Evolutionary conservation across 352 stramenopile species (phyloP).

Genomic region (Phytophthora pinifolia): DNA sequence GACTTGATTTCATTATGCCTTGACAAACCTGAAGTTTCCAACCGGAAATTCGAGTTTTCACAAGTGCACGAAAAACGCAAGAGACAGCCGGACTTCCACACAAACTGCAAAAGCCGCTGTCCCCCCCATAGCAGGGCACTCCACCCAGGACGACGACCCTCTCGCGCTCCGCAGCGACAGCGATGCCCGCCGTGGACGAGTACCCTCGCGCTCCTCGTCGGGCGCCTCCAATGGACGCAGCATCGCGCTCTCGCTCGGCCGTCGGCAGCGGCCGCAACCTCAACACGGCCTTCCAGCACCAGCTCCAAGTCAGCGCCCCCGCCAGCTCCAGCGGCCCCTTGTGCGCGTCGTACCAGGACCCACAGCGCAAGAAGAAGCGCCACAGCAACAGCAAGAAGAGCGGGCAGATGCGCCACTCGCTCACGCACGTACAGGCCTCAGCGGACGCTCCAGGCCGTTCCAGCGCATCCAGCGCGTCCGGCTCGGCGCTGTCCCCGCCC

Average conservation of each 20-base stretch:
- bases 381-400: constrained; percentile 38
- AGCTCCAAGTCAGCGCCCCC: constrained; percentile 22
- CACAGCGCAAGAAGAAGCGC: constrained; percentile 28
- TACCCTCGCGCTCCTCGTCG: constrained; percentile 13
- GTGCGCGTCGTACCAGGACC: constrained; percentile 44
- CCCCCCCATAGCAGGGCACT: constrained; percentile 3
- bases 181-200: constrained; percentile 46
- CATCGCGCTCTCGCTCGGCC: constrained; percentile 16
- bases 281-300: constrained; percentile 34
- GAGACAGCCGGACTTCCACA: constrained; percentile 24
- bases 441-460: constrained; percentile 25
- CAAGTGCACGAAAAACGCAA: constrained; percentile 21
- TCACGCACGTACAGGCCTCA: constrained; percentile 42
- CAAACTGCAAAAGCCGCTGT: constrained; percentile 5
- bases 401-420: constrained; percentile 45
- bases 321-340: constrained; percentile 6
- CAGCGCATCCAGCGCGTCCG: constrained; percentile 33
- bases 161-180: not conserved
- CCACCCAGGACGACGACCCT: constrained; percentile 3
- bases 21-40: constrained; percentile 7
- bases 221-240: constrained; percentile 8
- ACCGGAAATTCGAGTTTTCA: constrained; percentile 1
- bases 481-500: constrained; percentile 25
- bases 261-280: constrained; percentile 20
- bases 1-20: not conserved